A percentile compares a stretch with the other conserved stretches of the same genome.
Conservation (phyloP, 371 early-diverging fungal species). For the Umbelopsis sp. region DNA sequence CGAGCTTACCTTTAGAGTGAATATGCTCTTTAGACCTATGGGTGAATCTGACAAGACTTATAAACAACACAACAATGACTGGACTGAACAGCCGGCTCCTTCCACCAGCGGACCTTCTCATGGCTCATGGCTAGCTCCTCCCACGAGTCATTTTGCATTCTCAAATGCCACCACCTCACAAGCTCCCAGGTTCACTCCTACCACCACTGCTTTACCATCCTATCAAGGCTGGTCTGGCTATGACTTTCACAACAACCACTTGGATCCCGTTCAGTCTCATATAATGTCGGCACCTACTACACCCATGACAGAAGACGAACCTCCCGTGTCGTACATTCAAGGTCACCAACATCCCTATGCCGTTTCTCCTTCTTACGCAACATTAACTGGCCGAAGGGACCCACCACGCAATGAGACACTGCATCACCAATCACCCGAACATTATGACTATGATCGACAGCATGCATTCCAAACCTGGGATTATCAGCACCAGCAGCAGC, state of each 20-base stretch:
- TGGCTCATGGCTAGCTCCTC: conserved; percentile 6
- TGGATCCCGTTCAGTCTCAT: neutral
- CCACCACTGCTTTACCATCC: neutral
- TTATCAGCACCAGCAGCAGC: neutral
- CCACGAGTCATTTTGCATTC: neutral
- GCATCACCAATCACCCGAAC: conserved; percentile 5
- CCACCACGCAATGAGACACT: neutral
- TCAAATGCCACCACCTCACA: neutral
- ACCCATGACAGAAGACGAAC: conserved; percentile 10
- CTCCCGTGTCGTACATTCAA: neutral
- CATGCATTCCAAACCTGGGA: neutral
- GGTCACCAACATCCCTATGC: conserved; percentile 15
- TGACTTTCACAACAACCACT: neutral
- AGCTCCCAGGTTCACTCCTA: neutral
- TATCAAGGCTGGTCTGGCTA: conserved; percentile 4
- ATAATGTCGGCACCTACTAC: conserved; percentile 13
- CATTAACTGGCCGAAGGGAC: neutral
- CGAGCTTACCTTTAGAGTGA: conserved; percentile 16
- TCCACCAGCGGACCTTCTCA: neutral
- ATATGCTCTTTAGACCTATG: conserved; percentile 17
- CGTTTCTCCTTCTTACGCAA: conserved; percentile 1
- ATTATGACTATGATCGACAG: conserved; percentile 9
- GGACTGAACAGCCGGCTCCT: neutral
- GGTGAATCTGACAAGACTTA: conserved; percentile 10
- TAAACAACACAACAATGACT: conserved; percentile 8